Evolutionary conservation across 2,329 filamentous ascomycete genomes (phyloP).

Genomic region (Elsinoe necatrix): DNA sequence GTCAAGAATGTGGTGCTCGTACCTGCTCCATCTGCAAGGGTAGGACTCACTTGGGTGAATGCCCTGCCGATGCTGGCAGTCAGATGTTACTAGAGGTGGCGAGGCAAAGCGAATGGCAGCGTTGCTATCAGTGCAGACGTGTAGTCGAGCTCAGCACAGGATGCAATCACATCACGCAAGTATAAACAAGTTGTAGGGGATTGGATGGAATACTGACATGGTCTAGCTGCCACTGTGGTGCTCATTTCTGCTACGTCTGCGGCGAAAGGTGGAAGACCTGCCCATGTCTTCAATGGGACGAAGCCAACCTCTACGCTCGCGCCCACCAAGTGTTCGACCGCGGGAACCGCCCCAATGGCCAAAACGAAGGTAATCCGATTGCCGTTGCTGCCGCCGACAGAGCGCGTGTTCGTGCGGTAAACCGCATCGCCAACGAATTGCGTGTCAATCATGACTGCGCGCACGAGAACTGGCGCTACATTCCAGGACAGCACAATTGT

Average conservation of each 20-base stretch:
- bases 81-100: conserved; percentile 36
- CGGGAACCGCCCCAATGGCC: background rate
- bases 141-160: conserved; percentile 44
- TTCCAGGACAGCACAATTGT: conserved; percentile 32
- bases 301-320: conserved; percentile 19
- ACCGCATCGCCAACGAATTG: conserved; percentile 26
- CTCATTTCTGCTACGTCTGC: conserved; percentile 28
- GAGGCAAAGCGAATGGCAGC: conserved; percentile 41
- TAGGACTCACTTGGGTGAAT: conserved; percentile 8
- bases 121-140: conserved; percentile 39
- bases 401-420: background rate
- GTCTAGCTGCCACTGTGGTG: conserved; percentile 23
- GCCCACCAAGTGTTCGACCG: conserved; percentile 13
- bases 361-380: background rate
- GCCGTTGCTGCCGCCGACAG: background rate
- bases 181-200: conserved; percentile 17
- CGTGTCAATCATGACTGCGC: conserved; percentile 36
- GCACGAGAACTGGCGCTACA: conserved; percentile 32
- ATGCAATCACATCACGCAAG: conserved; percentile 51
- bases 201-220: background rate
- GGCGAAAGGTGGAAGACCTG: conserved; percentile 25
- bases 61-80: conserved; percentile 13
- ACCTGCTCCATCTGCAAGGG: conserved; percentile 47
- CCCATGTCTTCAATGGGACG: conserved; percentile 21
- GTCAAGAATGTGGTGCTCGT: conserved; percentile 31